phyloP scores from a whole-genome alignment of 257 asterid genomes.

The Eustoma russellianum region DNA sequence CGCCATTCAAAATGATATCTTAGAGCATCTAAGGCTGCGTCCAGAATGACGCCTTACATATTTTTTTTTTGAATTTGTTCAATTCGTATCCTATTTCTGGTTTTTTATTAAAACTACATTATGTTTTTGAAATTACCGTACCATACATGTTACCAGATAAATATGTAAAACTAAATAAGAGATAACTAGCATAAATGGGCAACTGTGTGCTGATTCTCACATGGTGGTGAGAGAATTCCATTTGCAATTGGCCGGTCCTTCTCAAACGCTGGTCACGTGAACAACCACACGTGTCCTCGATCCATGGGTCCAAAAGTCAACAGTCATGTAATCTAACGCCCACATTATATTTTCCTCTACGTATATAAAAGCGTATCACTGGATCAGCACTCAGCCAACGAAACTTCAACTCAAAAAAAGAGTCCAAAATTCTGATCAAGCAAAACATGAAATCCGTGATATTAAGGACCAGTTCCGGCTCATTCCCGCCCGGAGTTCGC shows the following conservation, averaged over 20 bases:
- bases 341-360: not conserved
- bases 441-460: slow-evolving; percentile 34
- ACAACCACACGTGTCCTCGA: slow-evolving; percentile 22
- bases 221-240: too few species aligned
- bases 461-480: slow-evolving; percentile 43
- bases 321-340: slow-evolving; percentile 17
- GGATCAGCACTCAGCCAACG: not conserved
- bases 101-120: too few species aligned
- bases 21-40: too few species aligned
- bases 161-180: too few species aligned
- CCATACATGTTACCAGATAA: too few species aligned
- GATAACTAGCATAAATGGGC: too few species aligned
- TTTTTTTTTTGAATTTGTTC: too few species aligned
- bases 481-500: slow-evolving; percentile 18
- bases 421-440: not conserved
- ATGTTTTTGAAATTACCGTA: too few species aligned
- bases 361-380: not conserved
- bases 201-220: too few species aligned
- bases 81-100: too few species aligned
- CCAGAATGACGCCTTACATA: too few species aligned
- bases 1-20: too few species aligned
- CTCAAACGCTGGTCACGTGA: slow-evolving; percentile 29
- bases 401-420: not conserved
- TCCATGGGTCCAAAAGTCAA: slow-evolving; percentile 5
- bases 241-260: not conserved